Percentiles rank a stretch among this genome's conserved stretches.
Conservation (phyloP, 345 rosid genomes). For the Angophora floribunda region DNA sequence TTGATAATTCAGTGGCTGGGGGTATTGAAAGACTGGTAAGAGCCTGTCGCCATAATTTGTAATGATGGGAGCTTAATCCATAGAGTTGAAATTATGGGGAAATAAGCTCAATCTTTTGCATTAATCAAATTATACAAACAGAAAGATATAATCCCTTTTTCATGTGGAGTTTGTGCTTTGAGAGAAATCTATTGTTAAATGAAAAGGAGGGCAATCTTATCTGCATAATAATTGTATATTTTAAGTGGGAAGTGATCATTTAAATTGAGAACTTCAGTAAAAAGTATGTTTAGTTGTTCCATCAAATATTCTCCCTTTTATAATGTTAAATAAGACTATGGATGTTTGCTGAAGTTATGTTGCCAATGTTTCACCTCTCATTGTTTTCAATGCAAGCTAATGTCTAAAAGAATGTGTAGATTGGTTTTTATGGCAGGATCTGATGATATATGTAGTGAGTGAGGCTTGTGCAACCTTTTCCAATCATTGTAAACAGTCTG, state of each 20-base stretch:
- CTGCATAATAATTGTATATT: not conserved
- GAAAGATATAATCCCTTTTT: not conserved
- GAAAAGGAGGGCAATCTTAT: not conserved
- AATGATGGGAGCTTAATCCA: not conserved
- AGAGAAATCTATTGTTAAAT: not conserved
- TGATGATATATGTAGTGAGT: not conserved
- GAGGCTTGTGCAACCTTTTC: not conserved
- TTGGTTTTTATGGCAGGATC: not conserved
- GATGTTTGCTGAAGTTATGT: not conserved
- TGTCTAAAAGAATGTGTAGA: not conserved
- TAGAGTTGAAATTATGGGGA: not conserved
- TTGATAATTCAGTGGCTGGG: conserved; percentile 59
- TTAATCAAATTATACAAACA: not conserved
- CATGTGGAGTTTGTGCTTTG: not conserved
- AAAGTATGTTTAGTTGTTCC: not conserved
- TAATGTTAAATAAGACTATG: not conserved
- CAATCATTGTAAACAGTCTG: not conserved
- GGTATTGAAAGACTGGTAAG: conserved; percentile 60
- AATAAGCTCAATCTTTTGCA: not conserved
- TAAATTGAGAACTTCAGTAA: not conserved
- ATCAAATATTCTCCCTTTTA: not conserved
- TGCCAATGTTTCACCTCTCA: not conserved
- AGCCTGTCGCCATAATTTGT: not conserved
- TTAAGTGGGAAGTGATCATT: not conserved
- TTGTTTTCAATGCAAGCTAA: not conserved